These are phyloP conservation scores for Trametes maxima DNA, from an alignment of 768 basidiomycete genomes.

Conservation along the genomic window DNA sequence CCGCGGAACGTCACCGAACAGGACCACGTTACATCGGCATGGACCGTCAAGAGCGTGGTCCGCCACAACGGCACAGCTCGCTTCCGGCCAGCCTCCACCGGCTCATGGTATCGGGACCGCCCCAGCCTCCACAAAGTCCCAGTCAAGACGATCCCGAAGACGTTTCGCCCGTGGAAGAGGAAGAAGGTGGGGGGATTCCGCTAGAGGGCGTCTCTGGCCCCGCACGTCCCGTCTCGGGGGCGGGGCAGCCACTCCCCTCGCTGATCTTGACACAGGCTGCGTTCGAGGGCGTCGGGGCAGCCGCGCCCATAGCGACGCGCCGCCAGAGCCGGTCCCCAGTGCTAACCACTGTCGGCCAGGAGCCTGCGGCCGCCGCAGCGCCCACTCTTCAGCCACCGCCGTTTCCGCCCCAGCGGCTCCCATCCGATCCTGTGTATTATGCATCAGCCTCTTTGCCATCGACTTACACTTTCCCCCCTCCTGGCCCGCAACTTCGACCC, in stretches of 20 bases:
- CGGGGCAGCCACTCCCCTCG: constrained; percentile 14
- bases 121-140: constrained; percentile 6
- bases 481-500: constrained; percentile 19
- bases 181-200: not conserved
- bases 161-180: not conserved
- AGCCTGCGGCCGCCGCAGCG: constrained; percentile 1
- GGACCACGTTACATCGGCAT: constrained; percentile 10
- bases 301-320: not conserved
- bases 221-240: not conserved
- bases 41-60: constrained; percentile 20
- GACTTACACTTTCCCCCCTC: not conserved
- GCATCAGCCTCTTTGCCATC: constrained; percentile 9
- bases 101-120: constrained; percentile 14
- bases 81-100: constrained; percentile 22
- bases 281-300: not conserved
- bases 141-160: constrained; percentile 1
- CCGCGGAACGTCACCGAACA: constrained; percentile 5
- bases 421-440: constrained; percentile 16
- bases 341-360: not conserved
- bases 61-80: constrained; percentile 21
- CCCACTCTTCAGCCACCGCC: constrained; percentile 7
- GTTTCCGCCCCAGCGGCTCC: not conserved
- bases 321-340: constrained; percentile 6
- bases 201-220: not conserved
- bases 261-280: constrained; percentile 2